Base-by-base conservation (phyloP, 805 yeast species). In the Saccharomycopsis oosterbeekiorum region DNA sequence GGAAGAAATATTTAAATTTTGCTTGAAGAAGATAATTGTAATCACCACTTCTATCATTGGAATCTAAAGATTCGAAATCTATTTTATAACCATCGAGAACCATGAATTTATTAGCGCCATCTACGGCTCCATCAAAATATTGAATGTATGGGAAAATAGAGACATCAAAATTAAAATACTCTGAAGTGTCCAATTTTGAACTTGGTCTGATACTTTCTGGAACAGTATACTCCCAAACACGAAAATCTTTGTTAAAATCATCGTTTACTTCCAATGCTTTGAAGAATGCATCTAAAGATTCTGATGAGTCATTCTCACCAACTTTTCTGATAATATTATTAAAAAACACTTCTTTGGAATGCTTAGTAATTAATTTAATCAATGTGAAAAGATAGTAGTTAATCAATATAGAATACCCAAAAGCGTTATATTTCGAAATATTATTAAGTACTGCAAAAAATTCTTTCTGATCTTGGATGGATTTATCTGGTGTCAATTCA, bases 151-250 rank as follows among this genome's bases (percentile, higher is more conserved):
- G 53, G 21, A 47, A 47, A 47, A 47, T 47, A 21, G 53, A 21
- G 12, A 47, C 53, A 47, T 53, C 40, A n/a, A 53, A 53, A 12
- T 53, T 53, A 9, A 47, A 47, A 47, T 47, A 47, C 26, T 47
- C 53, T 21, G 53, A 47, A 9, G 53, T 59, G 37, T 61, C 64
- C 43, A 58, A 42, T 14, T 24, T 17, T 17, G 39, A 19, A 12
- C 57, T 57, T 12, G 65, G 65, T 12, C 61, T n/a, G 21, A 63
- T 41, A 37, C 55, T 59, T 40, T 57, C 57, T 15, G 65, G 65
- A 24, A 63, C 37, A 17, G 40, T 40, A 3, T 56, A 10, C 19
- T 59, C 50, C 65, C 65, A 63, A 12, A 21, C 17, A n/a, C 59
- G 53, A 11, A 63, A 59, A 9, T 63, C 57, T 26, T 42, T 36